Evolutionary conservation across 768 basidiomycete genomes (phyloP), one percentile per base, ranked within the genome.

Genomic region (Porpolomopsis calyptriformis): DNA sequence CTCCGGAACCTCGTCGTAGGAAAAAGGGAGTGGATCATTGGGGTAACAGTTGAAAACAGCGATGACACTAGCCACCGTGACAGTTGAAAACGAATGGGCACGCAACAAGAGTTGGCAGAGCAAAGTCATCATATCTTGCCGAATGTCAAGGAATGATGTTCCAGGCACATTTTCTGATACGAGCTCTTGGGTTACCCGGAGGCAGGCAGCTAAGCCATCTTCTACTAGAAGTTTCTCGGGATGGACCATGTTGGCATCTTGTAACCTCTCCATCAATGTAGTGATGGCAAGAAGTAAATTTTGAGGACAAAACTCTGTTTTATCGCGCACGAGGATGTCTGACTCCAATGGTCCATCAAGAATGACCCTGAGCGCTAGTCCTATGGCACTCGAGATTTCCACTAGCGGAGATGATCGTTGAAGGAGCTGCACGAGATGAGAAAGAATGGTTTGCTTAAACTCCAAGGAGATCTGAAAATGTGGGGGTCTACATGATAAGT

Each of bases 11-110:
- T 46, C 23, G 18, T 6, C 18, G 23, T 11, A 5, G 29, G 3
- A 11, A 7, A 26, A 25, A 25, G 45, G 27, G 16, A 40, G 35
- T 4, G n/a, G 4, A 8, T 46, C 45, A 40, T 46, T 26, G 4
- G 45, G 45, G 33, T 46, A 46, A 19, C 45, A 46, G 39, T 46
- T 22, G 22, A 46, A 19, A 18, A 40, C 24, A 19, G 36, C 22
- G 9, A 46, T 27, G 24, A 25, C 37, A 14, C 22, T 27, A 7
- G 24, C 35, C 4, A 40, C 16, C 24, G 26, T 25, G 10, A 7
- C 23, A 12, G 24, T 11, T 29, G 45, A 39, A 10, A 36, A 39
- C 23, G 27, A 22, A 22, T n/a, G 9, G n/a, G 23, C 25, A 11
- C 18, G 38, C 27, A 31, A 27, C 24, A 46, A 20, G 3, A 46